Percentiles rank a stretch among this genome's conserved stretches.
phyloP scores from a whole-genome alignment of 1,284 basidiomycete species.

The Vanrija humicola region DNA sequence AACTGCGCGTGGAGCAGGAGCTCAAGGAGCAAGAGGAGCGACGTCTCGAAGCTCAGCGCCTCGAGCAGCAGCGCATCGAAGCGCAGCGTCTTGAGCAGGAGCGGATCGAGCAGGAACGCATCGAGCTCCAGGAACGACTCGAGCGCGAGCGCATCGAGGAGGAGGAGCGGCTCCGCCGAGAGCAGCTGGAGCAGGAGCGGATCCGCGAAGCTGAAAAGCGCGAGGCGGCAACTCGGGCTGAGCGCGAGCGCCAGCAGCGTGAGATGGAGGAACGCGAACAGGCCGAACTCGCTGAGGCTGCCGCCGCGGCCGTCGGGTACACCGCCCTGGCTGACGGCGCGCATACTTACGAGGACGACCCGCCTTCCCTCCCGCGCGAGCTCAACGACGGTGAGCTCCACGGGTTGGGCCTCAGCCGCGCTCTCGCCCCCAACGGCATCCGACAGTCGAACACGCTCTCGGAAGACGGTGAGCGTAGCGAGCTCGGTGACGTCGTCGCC shows the following conservation, averaged over 20 bases:
- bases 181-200: neutral
- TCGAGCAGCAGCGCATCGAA: neutral
- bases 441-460: no score
- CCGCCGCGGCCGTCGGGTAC: neutral
- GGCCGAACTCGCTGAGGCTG: neutral
- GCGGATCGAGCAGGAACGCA: neutral
- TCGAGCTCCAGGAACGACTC: neutral
- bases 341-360: no score
- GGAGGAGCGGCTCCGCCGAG: neutral
- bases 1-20: neutral
- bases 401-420: no score
- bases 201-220: no score
- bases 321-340: no score
- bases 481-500: constrained; percentile 2
- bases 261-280: no score
- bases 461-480: neutral
- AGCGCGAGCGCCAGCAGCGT: no score
- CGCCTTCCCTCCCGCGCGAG: no score
- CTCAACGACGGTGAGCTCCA: no score
- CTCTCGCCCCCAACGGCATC: no score
- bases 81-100: no score
- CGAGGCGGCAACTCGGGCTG: no score
- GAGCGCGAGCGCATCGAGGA: neutral
- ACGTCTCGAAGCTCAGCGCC: neutral
- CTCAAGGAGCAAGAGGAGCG: neutral